Evolutionary conservation across 352 stramenopile species (phyloP), one percentile per base, ranked within the genome.

Genomic region (Phytophthora cryptogea): DNA sequence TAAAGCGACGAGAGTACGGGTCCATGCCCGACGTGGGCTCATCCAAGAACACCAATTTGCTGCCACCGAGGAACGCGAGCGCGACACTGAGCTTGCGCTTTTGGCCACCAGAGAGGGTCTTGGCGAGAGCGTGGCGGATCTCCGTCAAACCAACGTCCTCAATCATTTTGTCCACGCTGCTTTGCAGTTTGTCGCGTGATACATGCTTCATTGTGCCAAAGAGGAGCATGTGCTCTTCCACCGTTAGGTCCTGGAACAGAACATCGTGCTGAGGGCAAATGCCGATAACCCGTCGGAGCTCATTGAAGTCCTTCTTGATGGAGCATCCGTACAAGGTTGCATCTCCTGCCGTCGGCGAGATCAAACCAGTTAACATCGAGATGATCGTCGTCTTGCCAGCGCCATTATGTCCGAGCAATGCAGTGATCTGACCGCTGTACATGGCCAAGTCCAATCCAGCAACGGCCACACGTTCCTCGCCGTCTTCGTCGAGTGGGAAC

Each of bases 221-320:
- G 40, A 99, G 89, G 37, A 80, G 48, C 31, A 99, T 72, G 59
- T 99, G 96, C 62, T 99, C 97, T 32, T 89, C 60, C 11, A 99
- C 96, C 1, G 96, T 98, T 14, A 99, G 71, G 16, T 97, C 71
- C 23, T 89, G 83, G 59, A 97, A 98, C 0, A 99, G 72, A 35
- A 98, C 96, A 68, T 99, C 95, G 65, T 99, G 94, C 72, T 99
- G 97, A 5, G 97, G 86, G 63, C 97, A 99, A 46, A 99, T 90
- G 39, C 95, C 96, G 54, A 98, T 89, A 46, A 96, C 78, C 48
- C 96, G 68, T 6, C 96, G 89, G 10, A 99, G 79, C 27, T 86
- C 66, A 27, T 82, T 49, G 61, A 99, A 89, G 48, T 98, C 73
- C 16, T 71, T 37, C 43, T 59, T 65, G 10, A 97, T 77, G 5